Conservation (phyloP, 2,329 filamentous ascomycete genomes). For the Sporothrix euskadiensis region DNA sequence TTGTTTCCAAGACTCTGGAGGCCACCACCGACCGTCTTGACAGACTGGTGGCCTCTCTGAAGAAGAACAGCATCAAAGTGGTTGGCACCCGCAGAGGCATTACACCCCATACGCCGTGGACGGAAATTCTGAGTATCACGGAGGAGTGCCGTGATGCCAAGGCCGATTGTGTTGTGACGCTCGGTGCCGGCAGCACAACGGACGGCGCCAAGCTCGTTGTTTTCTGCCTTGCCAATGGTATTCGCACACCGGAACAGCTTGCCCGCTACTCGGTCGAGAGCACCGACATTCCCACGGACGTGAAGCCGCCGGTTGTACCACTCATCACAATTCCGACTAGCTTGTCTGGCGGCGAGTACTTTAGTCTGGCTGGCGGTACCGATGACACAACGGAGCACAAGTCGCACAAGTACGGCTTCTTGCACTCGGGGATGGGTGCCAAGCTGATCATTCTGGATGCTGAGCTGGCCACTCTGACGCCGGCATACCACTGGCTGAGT, state of each 20-base stretch:
- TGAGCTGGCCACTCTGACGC: background rate
- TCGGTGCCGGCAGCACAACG: background rate
- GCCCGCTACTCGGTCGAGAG: background rate
- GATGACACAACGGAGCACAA: constrained; percentile 9
- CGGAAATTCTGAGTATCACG: background rate
- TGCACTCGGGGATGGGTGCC: constrained; percentile 15
- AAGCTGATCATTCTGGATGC: background rate
- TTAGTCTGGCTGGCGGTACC: constrained; percentile 3
- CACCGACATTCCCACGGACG: background rate
- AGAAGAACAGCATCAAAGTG: background rate
- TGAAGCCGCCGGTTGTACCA: background rate
- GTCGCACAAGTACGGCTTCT: constrained; percentile 18
- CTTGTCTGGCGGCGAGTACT: background rate
- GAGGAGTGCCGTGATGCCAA: background rate
- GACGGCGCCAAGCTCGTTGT: background rate
- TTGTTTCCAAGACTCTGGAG: background rate
- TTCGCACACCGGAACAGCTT: background rate
- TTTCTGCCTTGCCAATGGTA: background rate
- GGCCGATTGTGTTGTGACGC: background rate
- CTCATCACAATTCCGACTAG: background rate
- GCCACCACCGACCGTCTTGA: background rate
- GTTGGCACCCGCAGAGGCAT: background rate
- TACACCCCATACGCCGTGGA: background rate
- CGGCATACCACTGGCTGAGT: background rate
- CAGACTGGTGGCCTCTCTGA: background rate